These are phyloP conservation scores for Blastosporella zonata DNA, from an alignment of 1,284 basidiomycete genomes.

Conservation along the genomic window DNA sequence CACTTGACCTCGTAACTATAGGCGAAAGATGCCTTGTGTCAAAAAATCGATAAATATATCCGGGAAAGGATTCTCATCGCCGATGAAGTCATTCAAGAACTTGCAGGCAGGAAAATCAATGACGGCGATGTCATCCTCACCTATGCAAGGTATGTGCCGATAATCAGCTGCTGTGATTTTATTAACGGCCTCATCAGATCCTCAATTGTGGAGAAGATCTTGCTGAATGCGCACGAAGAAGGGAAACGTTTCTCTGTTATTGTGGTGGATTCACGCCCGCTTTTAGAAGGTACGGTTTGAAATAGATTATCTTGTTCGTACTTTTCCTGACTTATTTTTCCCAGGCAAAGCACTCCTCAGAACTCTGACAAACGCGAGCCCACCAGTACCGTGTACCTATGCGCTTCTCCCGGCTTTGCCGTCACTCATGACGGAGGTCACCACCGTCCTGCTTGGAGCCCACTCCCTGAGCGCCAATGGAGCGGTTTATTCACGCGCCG, in stretches of 20 bases:
- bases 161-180: not conserved
- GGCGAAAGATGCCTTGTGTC: conserved; percentile 86
- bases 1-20: conserved; percentile 30
- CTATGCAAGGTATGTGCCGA: conserved; percentile 72
- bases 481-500: conserved; percentile 90
- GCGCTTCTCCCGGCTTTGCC: conserved; percentile 87
- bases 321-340: conserved; percentile 9
- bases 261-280: conserved; percentile 91
- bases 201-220: conserved; percentile 89
- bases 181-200: conserved; percentile 51
- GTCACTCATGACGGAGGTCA: conserved; percentile 77
- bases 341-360: conserved; percentile 79
- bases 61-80: conserved; percentile 92
- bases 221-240: conserved; percentile 75
- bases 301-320: not conserved
- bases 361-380: conserved; percentile 61
- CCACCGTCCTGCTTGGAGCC: conserved; percentile 88
- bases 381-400: conserved; percentile 86
- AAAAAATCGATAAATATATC: conserved; percentile 92
- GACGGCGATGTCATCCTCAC: conserved; percentile 92
- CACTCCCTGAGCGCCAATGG: conserved; percentile 95
- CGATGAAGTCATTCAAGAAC: conserved; percentile 89
- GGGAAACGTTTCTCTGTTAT: conserved; percentile 86
- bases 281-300: conserved; percentile 74
- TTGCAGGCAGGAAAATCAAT: conserved; percentile 90